phyloP scores from a whole-genome alignment of 2,329 filamentous ascomycete species.

The Colletotrichum tropicicola region DNA sequence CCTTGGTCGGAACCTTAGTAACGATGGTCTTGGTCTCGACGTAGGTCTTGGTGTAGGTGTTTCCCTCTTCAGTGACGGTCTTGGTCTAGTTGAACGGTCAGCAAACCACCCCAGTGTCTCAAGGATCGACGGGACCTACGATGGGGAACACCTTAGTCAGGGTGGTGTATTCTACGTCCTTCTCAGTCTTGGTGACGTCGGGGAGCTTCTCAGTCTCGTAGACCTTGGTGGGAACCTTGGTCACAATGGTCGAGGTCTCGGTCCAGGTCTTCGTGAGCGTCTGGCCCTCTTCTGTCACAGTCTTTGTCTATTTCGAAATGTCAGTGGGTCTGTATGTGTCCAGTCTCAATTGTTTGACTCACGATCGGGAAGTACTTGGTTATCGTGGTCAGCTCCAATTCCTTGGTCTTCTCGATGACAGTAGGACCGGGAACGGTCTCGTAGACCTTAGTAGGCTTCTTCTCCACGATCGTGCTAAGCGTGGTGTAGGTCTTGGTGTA shows the following conservation, averaged over 20 bases:
- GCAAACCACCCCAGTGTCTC: no score
- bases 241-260: slow-evolving; percentile 38
- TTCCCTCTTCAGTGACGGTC: slow-evolving; percentile 22
- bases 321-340: background rate
- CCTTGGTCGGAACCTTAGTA: slow-evolving; percentile 40
- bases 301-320: background rate
- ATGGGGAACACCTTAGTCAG: slow-evolving; percentile 54
- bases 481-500: slow-evolving; percentile 37
- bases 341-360: background rate
- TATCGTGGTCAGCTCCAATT: slow-evolving; percentile 35
- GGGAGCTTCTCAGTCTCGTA: slow-evolving; percentile 45
- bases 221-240: slow-evolving; percentile 41
- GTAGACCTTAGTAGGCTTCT: slow-evolving; percentile 42
- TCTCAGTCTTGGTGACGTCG: slow-evolving; percentile 46
- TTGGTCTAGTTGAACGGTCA: background rate
- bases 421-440: slow-evolving; percentile 48
- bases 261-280: slow-evolving; percentile 36
- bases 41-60: slow-evolving; percentile 31
- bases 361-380: slow-evolving; percentile 7
- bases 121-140: background rate
- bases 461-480: slow-evolving; percentile 39
- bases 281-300: slow-evolving; percentile 30
- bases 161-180: slow-evolving; percentile 50
- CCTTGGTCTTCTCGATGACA: slow-evolving; percentile 39
- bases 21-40: slow-evolving; percentile 39